Evolutionary conservation across 805 yeast genomes (phyloP).

Genomic region (Isabelozyma rhagii): DNA sequence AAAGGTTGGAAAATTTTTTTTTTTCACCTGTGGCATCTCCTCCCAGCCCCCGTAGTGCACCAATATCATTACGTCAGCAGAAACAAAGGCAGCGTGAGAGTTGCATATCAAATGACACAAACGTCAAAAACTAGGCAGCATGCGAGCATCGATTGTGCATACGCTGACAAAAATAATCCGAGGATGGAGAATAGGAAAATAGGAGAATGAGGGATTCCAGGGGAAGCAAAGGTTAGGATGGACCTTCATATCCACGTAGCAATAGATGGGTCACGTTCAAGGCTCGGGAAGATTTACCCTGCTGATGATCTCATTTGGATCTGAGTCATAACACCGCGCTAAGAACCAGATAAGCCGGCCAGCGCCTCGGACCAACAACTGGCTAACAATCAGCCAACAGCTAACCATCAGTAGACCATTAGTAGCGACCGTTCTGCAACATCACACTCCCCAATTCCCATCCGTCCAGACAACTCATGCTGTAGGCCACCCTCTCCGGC

Average conservation of each 20-base stretch:
- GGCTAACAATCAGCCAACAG: too few relatives aligned
- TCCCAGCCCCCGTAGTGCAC: background rate
- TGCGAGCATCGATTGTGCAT: background rate
- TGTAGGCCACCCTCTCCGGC: too few relatives aligned
- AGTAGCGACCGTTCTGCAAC: too few relatives aligned
- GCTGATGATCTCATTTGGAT: too few relatives aligned
- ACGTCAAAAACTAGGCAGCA: background rate
- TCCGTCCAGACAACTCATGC: too few relatives aligned
- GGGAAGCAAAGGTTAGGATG: background rate
- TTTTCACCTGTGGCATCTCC: background rate
- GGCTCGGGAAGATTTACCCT: too few relatives aligned
- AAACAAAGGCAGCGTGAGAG: background rate
- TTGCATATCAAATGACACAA: background rate
- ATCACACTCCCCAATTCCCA: too few relatives aligned
- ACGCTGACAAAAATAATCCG: background rate
- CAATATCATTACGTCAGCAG: background rate
- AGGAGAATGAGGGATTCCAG: background rate
- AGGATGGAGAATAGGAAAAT: background rate
- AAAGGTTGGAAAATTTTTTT: constrained; percentile 3
- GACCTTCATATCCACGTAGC: background rate
- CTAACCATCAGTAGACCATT: too few relatives aligned
- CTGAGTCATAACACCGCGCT: too few relatives aligned
- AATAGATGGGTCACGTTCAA: too few relatives aligned
- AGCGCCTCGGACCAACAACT: too few relatives aligned
- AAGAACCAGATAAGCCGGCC: too few relatives aligned